These are phyloP conservation scores for Auriscalpium vulgare DNA, from an alignment of 768 basidiomycete species.

Conservation along the genomic window DNA sequence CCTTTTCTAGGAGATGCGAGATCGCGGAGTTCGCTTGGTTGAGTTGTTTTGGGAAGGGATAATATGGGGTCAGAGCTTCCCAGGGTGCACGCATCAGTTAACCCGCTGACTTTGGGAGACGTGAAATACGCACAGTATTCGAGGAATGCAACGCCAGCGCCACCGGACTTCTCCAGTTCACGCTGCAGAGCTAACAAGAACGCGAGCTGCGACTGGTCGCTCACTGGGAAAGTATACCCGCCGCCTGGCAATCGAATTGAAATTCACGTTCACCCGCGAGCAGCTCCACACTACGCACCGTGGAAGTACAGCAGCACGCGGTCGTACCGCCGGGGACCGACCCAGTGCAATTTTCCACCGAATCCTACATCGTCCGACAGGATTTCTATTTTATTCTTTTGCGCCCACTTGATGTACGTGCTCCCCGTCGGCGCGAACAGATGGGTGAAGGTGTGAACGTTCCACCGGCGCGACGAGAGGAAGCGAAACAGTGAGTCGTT, in stretches of 20 bases:
- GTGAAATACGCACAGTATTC: background rate
- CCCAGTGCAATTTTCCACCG: background rate
- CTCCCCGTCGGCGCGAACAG: background rate
- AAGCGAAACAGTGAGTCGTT: background rate
- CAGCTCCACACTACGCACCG: background rate
- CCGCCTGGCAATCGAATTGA: background rate
- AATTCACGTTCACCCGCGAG: background rate
- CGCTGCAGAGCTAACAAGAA: background rate
- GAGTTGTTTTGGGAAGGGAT: background rate
- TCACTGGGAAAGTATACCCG: background rate
- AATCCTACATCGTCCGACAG: background rate
- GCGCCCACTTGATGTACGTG: background rate
- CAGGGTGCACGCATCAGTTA: background rate
- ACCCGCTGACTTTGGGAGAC: background rate
- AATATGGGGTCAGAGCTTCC: background rate
- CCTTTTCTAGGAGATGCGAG: background rate
- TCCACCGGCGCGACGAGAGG: background rate
- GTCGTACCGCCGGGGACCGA: background rate
- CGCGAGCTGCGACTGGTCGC: background rate
- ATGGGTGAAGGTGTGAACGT: background rate
- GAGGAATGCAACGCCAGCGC: background rate
- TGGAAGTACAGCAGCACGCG: background rate
- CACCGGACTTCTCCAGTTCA: background rate
- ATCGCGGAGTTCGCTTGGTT: background rate
- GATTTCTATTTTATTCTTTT: background rate